Conservation (phyloP, 805 yeast genomes). For the Kluyveromyces lactis region DNA sequence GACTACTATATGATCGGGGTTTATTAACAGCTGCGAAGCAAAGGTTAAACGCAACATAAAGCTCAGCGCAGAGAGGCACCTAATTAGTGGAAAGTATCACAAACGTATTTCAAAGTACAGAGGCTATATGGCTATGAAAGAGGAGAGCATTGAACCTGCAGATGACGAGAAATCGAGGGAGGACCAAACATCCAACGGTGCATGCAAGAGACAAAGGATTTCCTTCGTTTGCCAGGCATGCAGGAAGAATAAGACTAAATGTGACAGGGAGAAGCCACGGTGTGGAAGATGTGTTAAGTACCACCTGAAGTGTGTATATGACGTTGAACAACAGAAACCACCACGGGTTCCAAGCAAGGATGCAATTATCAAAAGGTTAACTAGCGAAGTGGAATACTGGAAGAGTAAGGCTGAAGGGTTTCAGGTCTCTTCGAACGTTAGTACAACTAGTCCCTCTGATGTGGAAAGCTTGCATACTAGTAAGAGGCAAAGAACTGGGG, state of each 20-base stretch:
- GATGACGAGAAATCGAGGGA: not conserved
- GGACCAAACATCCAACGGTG: not conserved
- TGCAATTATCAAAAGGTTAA: slow-evolving; percentile 23
- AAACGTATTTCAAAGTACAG: no score
- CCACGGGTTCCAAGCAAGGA: slow-evolving; percentile 28
- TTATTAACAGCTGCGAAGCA: no score
- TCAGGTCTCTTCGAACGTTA: not conserved
- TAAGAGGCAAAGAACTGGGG: not conserved
- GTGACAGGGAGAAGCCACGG: slow-evolving; percentile 27
- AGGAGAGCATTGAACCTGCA: not conserved
- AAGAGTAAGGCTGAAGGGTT: slow-evolving; percentile 18
- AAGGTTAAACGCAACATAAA: no score
- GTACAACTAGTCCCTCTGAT: not conserved
- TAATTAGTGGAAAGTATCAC: no score
- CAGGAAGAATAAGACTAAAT: slow-evolving; percentile 26
- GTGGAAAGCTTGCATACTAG: not conserved
- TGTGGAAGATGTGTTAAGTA: slow-evolving; percentile 25
- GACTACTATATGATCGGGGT: no score
- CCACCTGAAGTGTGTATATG: slow-evolving; percentile 24
- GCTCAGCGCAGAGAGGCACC: no score
- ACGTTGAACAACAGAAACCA: slow-evolving; percentile 23
- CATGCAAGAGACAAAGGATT: slow-evolving; percentile 22
- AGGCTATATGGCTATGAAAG: not conserved
- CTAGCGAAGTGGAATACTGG: slow-evolving; percentile 27
- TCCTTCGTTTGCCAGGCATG: slow-evolving; percentile 30